Evolutionary conservation across 2,329 filamentous ascomycete species (phyloP).

Genomic region (Ophiobolus disseminans): DNA sequence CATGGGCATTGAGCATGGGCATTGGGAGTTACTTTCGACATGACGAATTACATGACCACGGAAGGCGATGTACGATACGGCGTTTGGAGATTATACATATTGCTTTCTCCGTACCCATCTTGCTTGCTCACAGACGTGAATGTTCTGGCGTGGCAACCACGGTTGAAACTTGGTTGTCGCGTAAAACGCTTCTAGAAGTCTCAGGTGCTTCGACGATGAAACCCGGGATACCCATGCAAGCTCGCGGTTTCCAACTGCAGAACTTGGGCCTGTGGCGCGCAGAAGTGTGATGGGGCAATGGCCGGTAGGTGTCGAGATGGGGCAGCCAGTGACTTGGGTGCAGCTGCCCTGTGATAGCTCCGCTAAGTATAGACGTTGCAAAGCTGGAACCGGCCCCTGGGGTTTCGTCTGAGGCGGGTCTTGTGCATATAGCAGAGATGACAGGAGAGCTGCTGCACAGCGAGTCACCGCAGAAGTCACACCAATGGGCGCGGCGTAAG

Average conservation of each 20-base stretch:
- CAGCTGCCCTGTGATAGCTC: constrained; percentile 24
- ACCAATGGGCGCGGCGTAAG: constrained; percentile 29
- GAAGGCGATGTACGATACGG: too few species aligned
- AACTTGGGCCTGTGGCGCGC: constrained; percentile 1
- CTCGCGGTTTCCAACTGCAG: background rate
- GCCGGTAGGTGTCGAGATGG: constrained; percentile 5
- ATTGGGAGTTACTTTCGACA: too few species aligned
- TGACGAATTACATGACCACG: too few species aligned
- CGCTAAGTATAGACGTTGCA: constrained; percentile 48
- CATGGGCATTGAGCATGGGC: too few species aligned
- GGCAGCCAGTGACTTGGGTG: constrained; percentile 37
- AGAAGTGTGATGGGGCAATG: constrained; percentile 7
- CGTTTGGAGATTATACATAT: too few species aligned
- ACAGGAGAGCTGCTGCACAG: constrained; percentile 24
- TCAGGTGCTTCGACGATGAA: constrained; percentile 8
- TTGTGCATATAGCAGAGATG: constrained; percentile 30
- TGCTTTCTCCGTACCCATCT: too few species aligned
- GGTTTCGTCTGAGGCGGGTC: constrained; percentile 36
- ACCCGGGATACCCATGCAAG: constrained; percentile 18
- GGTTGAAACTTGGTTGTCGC: background rate
- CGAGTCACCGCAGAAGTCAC: constrained; percentile 21
- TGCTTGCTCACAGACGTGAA: too few species aligned
- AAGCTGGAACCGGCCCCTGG: constrained; percentile 44
- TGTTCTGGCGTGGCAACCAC: background rate
- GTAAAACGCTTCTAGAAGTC: constrained; percentile 38